Conservation (phyloP, 495 filamentous ascomycete species). For the Podospora australis region DNA sequence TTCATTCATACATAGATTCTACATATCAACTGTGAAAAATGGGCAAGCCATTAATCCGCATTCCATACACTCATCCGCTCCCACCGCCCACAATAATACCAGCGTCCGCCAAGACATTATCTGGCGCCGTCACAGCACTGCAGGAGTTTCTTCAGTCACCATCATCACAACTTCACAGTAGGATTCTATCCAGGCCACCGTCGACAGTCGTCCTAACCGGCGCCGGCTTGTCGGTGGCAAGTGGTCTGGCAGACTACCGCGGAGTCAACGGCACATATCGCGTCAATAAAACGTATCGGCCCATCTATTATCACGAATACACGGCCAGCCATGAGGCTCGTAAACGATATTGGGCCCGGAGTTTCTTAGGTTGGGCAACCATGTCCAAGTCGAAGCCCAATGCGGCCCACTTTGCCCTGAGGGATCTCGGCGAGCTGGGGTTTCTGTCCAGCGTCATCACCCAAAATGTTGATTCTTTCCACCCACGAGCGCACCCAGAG, state of each 20-base stretch:
- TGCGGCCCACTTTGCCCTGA: constrained; percentile 67
- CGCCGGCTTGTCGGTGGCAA: constrained; percentile 89
- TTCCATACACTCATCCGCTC: constrained; percentile 82
- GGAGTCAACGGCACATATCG: constrained; percentile 87
- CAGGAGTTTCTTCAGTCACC: constrained; percentile 62
- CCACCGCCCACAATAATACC: constrained; percentile 75
- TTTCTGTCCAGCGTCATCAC: constrained; percentile 74
- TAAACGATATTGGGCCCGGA: constrained; percentile 93
- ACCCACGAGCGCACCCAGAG: constrained; percentile 66
- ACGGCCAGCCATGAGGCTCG: constrained; percentile 71
- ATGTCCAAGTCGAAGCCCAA: constrained; percentile 76
- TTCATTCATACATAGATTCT: too few species aligned
- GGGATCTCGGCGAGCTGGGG: constrained; percentile 62
- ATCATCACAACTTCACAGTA: constrained; percentile 37
- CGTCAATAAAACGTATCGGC: constrained; percentile 79
- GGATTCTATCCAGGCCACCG: too few species aligned
- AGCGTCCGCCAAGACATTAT: constrained; percentile 54
- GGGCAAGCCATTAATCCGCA: constrained; percentile 54
- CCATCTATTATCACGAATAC: constrained; percentile 93
- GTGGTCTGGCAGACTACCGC: constrained; percentile 88
- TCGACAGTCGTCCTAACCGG: constrained; percentile 73
- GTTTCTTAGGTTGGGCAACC: constrained; percentile 85
- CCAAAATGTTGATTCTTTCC: constrained; percentile 96
- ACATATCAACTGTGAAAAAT: too few species aligned
- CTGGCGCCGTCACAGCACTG: constrained; percentile 72